Conservation (phyloP, 2,329 filamentous ascomycete species). For the Alternaria longipes region DNA sequence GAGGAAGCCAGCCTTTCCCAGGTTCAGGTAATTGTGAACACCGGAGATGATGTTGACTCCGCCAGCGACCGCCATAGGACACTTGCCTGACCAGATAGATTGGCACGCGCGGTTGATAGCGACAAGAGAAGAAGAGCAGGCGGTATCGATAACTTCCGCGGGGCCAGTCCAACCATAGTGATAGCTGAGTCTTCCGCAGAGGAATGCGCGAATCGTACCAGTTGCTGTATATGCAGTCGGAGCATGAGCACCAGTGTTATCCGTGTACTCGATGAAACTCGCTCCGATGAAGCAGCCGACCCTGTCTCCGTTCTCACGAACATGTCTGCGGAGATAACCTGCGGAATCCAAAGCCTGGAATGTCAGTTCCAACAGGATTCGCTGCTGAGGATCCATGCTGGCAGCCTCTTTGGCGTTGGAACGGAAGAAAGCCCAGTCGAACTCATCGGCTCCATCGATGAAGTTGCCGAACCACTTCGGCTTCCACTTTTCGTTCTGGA, state of each 20-base stretch:
- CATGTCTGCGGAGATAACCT: conserved; percentile 29
- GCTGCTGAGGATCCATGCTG: conserved; percentile 40
- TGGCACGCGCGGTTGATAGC: conserved; percentile 43
- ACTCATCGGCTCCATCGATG: conserved; percentile 34
- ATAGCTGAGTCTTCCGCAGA: conserved; percentile 34
- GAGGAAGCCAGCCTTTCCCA: conserved; percentile 54
- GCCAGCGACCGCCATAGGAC: conserved; percentile 47
- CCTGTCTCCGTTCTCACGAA: conserved; percentile 16
- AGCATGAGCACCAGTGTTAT: conserved; percentile 24
- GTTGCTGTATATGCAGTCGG: conserved; percentile 28
- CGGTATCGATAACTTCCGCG: conserved; percentile 45
- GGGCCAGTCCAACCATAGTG: conserved; percentile 41
- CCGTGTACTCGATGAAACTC: conserved; percentile 43
- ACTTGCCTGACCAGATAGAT: conserved; percentile 40
- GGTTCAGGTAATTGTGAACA: conserved; percentile 42
- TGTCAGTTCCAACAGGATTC: conserved; percentile 34
- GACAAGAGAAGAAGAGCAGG: conserved; percentile 46
- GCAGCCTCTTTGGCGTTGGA: conserved; percentile 31
- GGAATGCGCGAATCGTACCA: conserved; percentile 35
- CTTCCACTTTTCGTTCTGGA: conserved; percentile 18
- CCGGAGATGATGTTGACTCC: conserved; percentile 48
- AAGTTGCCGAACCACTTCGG: conserved; percentile 31
- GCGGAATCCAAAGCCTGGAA: conserved; percentile 52
- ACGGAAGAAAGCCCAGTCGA: conserved; percentile 48
- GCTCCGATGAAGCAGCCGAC: conserved; percentile 49